Conservation (phyloP, 768 basidiomycete species). For the Lactifluus hygrophoroides region DNA sequence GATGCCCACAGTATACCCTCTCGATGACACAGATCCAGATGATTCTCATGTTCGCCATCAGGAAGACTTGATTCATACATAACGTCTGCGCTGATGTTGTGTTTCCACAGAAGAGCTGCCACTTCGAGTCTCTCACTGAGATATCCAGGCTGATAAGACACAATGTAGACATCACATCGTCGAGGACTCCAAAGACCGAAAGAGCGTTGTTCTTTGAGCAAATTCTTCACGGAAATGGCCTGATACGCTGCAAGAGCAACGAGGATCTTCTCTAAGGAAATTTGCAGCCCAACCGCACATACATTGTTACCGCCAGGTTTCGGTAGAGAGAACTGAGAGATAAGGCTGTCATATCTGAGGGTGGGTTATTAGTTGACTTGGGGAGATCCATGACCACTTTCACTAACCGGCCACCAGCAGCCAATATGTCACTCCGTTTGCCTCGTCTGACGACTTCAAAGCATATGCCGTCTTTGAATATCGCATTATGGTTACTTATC, state of each 20-base stretch:
- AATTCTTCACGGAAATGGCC: slow-evolving; percentile 50
- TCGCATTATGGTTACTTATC: slow-evolving; percentile 52
- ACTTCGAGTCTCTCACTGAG: slow-evolving; percentile 73
- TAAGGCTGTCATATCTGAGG: slow-evolving; percentile 63
- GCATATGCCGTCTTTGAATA: slow-evolving; percentile 67
- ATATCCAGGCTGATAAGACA: slow-evolving; percentile 68
- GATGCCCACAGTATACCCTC: slow-evolving; percentile 70
- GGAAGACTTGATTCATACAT: slow-evolving; percentile 75
- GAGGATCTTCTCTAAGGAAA: slow-evolving; percentile 72
- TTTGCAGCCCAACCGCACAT: slow-evolving; percentile 67
- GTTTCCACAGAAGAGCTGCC: slow-evolving; percentile 66
- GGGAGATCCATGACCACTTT: not conserved
- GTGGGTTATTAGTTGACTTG: not conserved
- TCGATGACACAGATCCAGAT: slow-evolving; percentile 58
- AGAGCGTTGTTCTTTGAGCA: slow-evolving; percentile 71
- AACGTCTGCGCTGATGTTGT: slow-evolving; percentile 77
- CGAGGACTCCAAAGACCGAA: slow-evolving; percentile 90
- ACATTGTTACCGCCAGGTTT: slow-evolving; percentile 45
- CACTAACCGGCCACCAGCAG: slow-evolving; percentile 69
- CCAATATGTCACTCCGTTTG: slow-evolving; percentile 63
- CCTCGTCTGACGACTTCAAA: slow-evolving; percentile 64
- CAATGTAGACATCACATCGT: slow-evolving; percentile 79
- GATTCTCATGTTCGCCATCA: slow-evolving; percentile 54
- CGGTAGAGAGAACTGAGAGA: slow-evolving; percentile 48
- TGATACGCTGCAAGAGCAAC: slow-evolving; percentile 62